Conservation (phyloP, 306 rosid genomes). For the Quercus glauca region DNA sequence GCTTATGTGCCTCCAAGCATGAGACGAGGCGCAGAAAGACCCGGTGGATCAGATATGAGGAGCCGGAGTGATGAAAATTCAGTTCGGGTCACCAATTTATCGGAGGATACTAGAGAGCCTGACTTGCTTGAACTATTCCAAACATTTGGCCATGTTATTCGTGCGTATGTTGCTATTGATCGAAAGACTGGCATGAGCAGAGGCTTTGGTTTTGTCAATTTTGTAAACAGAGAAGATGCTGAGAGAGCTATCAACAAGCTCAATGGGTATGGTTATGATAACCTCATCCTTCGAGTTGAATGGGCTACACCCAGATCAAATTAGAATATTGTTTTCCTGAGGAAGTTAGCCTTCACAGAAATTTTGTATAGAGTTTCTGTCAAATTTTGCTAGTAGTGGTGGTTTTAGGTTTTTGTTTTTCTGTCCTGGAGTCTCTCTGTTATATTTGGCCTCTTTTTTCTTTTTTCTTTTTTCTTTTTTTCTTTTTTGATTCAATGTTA, state of each 20-base stretch:
- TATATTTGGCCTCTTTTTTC: neutral
- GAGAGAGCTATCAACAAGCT: conserved; percentile 89
- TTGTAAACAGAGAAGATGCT: conserved; percentile 90
- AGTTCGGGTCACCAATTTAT: conserved; percentile 90
- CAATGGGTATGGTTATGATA: conserved; percentile 91
- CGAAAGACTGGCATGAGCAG: conserved; percentile 83
- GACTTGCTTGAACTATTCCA: conserved; percentile 93
- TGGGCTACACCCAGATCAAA: conserved; percentile 67
- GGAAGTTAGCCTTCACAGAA: neutral
- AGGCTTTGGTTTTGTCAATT: conserved; percentile 97
- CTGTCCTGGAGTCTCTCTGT: neutral
- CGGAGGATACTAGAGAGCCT: conserved; percentile 91
- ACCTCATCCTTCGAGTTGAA: conserved; percentile 64
- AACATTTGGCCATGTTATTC: conserved; percentile 82
- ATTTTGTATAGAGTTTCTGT: neutral
- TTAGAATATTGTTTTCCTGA: conserved; percentile 6
- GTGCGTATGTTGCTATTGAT: conserved; percentile 89
- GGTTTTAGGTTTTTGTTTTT: neutral
- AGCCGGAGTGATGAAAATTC: conserved; percentile 91
- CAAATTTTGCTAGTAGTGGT: neutral
- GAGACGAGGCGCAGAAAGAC: conserved; percentile 59
- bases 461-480: too few species aligned
- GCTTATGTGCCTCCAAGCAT: conserved; percentile 78
- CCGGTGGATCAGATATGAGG: conserved; percentile 69
- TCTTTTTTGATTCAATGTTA: too few species aligned